A percentile compares a stretch with the other conserved stretches of the same genome.
phyloP scores from a whole-genome alignment of 768 basidiomycete species.

The Hirschioporus abietinus region DNA sequence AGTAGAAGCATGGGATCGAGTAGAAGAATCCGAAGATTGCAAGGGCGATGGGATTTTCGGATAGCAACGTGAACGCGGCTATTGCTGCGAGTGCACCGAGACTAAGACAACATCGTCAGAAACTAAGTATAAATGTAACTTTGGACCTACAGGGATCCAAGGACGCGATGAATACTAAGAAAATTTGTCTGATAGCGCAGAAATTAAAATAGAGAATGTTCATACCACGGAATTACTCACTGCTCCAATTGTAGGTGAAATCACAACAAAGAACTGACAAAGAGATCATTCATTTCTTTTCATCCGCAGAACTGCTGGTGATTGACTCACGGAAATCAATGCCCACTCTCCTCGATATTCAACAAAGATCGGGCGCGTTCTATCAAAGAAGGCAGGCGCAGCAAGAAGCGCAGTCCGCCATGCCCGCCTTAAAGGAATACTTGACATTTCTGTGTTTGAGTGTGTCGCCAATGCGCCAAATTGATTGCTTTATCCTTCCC shows the following conservation, averaged over 20 bases:
- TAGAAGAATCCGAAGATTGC: slow-evolving; percentile 84
- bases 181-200: slow-evolving; percentile 65
- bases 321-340: slow-evolving; percentile 69
- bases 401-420: slow-evolving; percentile 80
- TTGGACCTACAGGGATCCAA: slow-evolving; percentile 74
- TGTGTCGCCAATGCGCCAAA: slow-evolving; percentile 67
- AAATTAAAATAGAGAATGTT: slow-evolving; percentile 12
- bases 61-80: slow-evolving; percentile 65
- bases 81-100: slow-evolving; percentile 77
- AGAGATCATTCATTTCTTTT: background rate
- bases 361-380: slow-evolving; percentile 71
- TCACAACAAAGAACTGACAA: slow-evolving; percentile 77
- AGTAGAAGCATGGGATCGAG: slow-evolving; percentile 92
- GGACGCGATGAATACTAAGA: slow-evolving; percentile 73
- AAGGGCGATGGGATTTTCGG: slow-evolving; percentile 67
- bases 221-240: slow-evolving; percentile 37
- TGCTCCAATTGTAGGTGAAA: slow-evolving; percentile 84
- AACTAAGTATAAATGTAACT: background rate
- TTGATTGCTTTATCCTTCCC: slow-evolving; percentile 57
- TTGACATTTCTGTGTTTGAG: slow-evolving; percentile 72
- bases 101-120: slow-evolving; percentile 30
- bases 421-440: slow-evolving; percentile 84
- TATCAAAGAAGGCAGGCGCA: slow-evolving; percentile 81
- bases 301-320: slow-evolving; percentile 7
- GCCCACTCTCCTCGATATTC: slow-evolving; percentile 94